Conservation (phyloP, 371 early-diverging fungal species). For the Circinella minor region DNA sequence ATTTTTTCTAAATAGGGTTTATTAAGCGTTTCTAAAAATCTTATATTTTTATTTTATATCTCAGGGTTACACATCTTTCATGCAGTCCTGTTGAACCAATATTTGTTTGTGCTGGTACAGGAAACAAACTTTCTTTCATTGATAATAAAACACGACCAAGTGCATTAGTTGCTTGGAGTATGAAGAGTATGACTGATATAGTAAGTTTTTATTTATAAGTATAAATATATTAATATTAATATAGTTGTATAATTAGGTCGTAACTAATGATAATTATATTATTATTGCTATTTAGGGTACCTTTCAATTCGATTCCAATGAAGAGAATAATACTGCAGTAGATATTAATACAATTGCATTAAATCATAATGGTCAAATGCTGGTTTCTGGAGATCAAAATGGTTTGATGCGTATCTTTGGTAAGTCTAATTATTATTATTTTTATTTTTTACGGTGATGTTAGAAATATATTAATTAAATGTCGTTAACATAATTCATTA, state of each 20-base stretch:
- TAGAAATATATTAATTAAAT: too few relatives aligned
- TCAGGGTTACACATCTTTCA: conserved; percentile 57
- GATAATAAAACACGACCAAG: conserved; percentile 33
- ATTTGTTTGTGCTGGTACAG: conserved; percentile 56
- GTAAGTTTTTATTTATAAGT: conserved; percentile 31
- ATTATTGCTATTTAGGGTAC: conserved; percentile 27
- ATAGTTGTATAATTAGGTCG: too few relatives aligned
- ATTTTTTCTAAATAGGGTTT: not conserved
- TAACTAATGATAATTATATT: not conserved
- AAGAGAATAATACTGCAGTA: conserved; percentile 25
- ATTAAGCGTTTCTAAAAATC: not conserved
- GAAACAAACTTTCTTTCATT: conserved; percentile 26
- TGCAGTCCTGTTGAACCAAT: conserved; percentile 66
- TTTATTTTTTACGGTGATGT: not conserved
- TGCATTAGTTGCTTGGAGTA: conserved; percentile 60
- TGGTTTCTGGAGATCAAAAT: conserved; percentile 59
- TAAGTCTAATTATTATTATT: conserved; percentile 18
- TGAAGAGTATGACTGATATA: conserved; percentile 62
- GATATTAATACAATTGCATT: conserved; percentile 61
- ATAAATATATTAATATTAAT: not conserved
- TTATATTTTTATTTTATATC: not conserved
- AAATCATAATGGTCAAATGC: conserved; percentile 71
- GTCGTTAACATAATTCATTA: conserved; percentile 10
- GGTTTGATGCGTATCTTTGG: conserved; percentile 66
- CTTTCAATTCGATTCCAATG: conserved; percentile 28